phyloP scores from a whole-genome alignment of 2,329 filamentous ascomycete species.

The Sordariomycetes sp. region DNA sequence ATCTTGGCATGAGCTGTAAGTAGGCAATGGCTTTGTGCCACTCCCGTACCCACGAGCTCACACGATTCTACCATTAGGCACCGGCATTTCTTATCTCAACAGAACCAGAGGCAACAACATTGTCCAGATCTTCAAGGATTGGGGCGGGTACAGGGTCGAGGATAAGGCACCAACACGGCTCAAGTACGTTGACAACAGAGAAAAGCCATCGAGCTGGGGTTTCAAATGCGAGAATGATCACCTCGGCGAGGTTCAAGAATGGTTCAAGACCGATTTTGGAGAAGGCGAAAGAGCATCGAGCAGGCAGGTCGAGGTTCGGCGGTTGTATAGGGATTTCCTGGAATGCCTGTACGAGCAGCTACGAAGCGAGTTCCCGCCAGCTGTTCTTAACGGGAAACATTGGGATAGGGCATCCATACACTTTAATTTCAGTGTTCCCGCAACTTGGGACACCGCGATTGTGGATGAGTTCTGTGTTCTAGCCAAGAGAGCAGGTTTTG shows the following conservation, averaged over 20 bases:
- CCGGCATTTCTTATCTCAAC: slow-evolving; percentile 1
- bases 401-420: background rate
- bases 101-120: background rate
- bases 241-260: background rate
- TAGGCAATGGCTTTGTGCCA: background rate
- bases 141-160: background rate
- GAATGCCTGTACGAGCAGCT: background rate
- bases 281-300: background rate
- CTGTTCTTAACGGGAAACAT: background rate
- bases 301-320: background rate
- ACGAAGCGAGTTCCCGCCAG: background rate
- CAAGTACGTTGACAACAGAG: background rate
- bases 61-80: background rate
- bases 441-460: background rate
- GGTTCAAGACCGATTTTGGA: slow-evolving; percentile 2
- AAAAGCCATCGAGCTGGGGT: background rate
- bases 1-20: slow-evolving; percentile 3
- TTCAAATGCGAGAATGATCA: background rate
- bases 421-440: slow-evolving; percentile 1
- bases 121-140: background rate
- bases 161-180: background rate
- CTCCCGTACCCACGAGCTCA: background rate
- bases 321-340: background rate
- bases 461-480: background rate
- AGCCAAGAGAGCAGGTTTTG: background rate